These are phyloP conservation scores for Tulasnella calospora DNA, from an alignment of 768 basidiomycete species.

Conservation along the genomic window DNA sequence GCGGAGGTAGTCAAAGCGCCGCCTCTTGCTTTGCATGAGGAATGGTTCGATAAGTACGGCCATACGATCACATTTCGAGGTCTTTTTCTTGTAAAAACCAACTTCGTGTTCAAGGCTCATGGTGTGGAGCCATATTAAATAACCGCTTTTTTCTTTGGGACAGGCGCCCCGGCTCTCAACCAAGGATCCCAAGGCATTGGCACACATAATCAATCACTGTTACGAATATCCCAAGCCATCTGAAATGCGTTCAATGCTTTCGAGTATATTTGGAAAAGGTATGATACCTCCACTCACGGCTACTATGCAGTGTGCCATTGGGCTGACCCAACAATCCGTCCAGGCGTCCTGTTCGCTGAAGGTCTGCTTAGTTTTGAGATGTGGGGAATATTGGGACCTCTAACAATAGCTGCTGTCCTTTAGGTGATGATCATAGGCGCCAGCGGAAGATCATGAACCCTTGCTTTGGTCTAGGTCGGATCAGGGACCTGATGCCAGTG, in stretches of 20 bases:
- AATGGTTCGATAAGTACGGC: slow-evolving; percentile 51
- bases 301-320: background rate
- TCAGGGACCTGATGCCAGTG: slow-evolving; percentile 53
- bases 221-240: slow-evolving; percentile 21
- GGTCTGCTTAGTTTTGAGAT: background rate
- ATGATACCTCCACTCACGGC: background rate
- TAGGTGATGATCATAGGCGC: slow-evolving; percentile 17
- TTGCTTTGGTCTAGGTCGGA: slow-evolving; percentile 57
- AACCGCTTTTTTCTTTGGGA: background rate
- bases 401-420: background rate
- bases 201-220: slow-evolving; percentile 13
- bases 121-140: background rate
- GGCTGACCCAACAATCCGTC: background rate
- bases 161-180: slow-evolving; percentile 17
- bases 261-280: slow-evolving; percentile 18
- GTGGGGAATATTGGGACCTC: background rate
- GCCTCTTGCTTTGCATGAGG: slow-evolving; percentile 38
- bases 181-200: slow-evolving; percentile 11
- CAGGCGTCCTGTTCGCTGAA: slow-evolving; percentile 24
- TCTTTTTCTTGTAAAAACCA: slow-evolving; percentile 47
- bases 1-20: slow-evolving; percentile 44
- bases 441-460: slow-evolving; percentile 43
- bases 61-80: slow-evolving; percentile 44
- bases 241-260: background rate
- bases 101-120: background rate